Evolutionary conservation across 139 green algal genomes (phyloP), one percentile per base, ranked within the genome.

Genomic region (Auxenochlorella pyrenoidosa): DNA sequence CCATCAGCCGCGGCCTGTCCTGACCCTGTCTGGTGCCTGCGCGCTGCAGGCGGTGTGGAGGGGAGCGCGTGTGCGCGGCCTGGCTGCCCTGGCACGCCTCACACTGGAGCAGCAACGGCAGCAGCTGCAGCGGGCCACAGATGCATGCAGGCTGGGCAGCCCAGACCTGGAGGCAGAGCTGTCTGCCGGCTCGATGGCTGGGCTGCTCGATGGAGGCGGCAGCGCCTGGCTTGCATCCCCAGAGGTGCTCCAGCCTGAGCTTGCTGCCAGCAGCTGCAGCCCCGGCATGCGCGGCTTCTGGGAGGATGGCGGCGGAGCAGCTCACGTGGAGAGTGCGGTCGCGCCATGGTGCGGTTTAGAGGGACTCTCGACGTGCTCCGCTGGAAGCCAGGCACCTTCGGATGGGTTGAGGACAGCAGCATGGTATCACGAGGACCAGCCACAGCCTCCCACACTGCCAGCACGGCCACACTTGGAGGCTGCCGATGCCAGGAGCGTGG

Each of bases 11-110:
- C n/a, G n/a, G n/a, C n/a, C n/a, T n/a, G 15, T 40, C 28, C 66
- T 12, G 28, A 2, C 28, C 21, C 66, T 22, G n/a, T 41, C 66
- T 22, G 15, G 16, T 76, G n/a, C 19, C n/a, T 44, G 15, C 15
- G 15, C n/a, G 8, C 41, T 34, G 66, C 82, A 86, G 82, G 82
- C 82, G 6, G 82, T 47, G n/a, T 86, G 82, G 82, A 21, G 82
- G 38, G 82, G 82, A 0, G 76, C 65, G 18, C 44, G 41, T 8
- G 82, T 79, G 66, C 82, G 82, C 21, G 22, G 43, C n/a, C 82
- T 79, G 66, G 30, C 78, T 21, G 41, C 41, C 1, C 66, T n/a
- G 32, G 66, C 66, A 12, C 68, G 44, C 32, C 22, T 22, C 21
- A n/a, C 43, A 15, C 43, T 86, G 44, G 40, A 54, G 43, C 44